These are phyloP conservation scores for Stromatinia cepivora DNA, from an alignment of 2,329 filamentous ascomycete species.

Conservation along the genomic window DNA sequence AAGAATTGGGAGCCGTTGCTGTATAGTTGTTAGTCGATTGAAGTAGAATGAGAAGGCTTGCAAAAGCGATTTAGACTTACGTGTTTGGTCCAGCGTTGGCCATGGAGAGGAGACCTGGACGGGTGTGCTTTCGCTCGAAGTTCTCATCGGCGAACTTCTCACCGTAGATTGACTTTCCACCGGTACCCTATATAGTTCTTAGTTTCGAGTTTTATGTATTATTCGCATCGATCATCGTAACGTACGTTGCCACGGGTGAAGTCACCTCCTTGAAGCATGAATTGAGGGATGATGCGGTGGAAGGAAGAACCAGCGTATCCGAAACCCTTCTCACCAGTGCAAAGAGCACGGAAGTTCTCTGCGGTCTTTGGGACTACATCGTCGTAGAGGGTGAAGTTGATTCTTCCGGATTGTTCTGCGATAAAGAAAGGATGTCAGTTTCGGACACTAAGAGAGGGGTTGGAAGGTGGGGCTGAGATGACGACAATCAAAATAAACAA, in stretches of 20 bases:
- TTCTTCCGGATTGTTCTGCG: conserved; percentile 67
- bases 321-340: conserved; percentile 80
- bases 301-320: conserved; percentile 81
- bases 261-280: conserved; percentile 97
- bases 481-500: conserved; percentile 30
- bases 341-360: conserved; percentile 93
- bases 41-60: conserved; percentile 68
- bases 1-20: conserved; percentile 99
- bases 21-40: conserved; percentile 44
- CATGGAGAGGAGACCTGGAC: conserved; percentile 85
- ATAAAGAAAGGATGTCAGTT: conserved; percentile 34
- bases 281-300: conserved; percentile 89
- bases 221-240: conserved; percentile 26
- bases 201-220: conserved; percentile 57
- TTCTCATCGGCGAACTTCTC: conserved; percentile 95
- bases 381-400: conserved; percentile 82
- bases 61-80: conserved; percentile 53
- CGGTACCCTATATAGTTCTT: conserved; percentile 61
- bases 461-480: conserved; percentile 25
- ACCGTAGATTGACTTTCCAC: conserved; percentile 92
- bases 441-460: conserved; percentile 23
- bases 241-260: conserved; percentile 90
- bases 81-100: conserved; percentile 96
- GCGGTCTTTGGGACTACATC: conserved; percentile 88
- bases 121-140: conserved; percentile 73